Evolutionary conservation across 345 rosid species (phyloP).

Genomic region (Raphanus raphanistrum): DNA sequence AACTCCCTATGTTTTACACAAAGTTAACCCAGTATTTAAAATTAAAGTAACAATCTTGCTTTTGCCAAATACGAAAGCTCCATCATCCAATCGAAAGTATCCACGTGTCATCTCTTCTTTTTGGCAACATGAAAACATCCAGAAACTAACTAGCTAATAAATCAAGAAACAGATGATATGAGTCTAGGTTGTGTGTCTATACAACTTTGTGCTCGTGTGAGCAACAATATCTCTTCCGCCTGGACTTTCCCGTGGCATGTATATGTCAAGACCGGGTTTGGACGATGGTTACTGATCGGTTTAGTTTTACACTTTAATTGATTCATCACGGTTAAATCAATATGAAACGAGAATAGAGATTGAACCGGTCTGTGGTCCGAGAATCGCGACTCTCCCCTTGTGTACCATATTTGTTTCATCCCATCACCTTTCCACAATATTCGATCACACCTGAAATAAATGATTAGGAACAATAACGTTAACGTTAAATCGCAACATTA

Average conservation of each 20-base stretch:
- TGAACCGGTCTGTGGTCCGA: conserved; percentile 96
- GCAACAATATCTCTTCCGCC: conserved; percentile 72
- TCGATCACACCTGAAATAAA: conserved; percentile 77
- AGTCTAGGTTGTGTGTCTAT: conserved; percentile 41
- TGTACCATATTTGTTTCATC: conserved; percentile 66
- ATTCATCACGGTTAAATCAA: conserved; percentile 32
- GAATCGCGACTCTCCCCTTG: conserved; percentile 88
- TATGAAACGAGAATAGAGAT: conserved; percentile 67
- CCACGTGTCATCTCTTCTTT: conserved; percentile 38
- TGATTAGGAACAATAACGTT: neutral
- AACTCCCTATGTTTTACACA: conserved; percentile 4
- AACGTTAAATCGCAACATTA: neutral
- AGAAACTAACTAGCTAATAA: neutral
- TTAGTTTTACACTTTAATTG: conserved; percentile 22
- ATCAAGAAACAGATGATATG: conserved; percentile 27
- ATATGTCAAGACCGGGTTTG: conserved; percentile 47
- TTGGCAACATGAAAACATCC: conserved; percentile 1
- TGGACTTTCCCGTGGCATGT: conserved; percentile 64
- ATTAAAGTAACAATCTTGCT: conserved; percentile 20
- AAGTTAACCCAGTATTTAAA: conserved; percentile 27
- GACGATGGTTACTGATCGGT: conserved; percentile 40
- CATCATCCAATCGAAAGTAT: conserved; percentile 15
- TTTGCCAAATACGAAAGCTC: conserved; percentile 30
- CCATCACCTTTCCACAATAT: conserved; percentile 93
- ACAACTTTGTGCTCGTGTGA: conserved; percentile 56